Evolutionary conservation across 305 asterid genomes (phyloP).

Genomic region (Fraxinus paxiana): DNA sequence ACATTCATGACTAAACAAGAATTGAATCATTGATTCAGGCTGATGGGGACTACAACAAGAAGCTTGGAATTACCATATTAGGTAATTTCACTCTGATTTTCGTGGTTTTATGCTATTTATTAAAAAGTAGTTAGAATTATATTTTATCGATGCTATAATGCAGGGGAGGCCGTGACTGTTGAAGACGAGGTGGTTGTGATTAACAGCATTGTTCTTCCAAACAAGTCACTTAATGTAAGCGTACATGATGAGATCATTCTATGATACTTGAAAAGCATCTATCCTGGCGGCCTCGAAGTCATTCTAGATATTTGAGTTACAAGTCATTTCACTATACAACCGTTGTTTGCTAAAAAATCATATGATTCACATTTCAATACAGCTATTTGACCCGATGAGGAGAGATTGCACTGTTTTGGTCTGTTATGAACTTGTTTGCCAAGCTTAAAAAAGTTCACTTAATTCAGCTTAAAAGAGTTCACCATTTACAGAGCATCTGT

Average conservation of each 20-base stretch:
- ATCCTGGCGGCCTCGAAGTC: neutral
- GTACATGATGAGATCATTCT: conserved; percentile 78
- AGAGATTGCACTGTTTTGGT: neutral
- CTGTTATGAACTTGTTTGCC: too few relatives aligned
- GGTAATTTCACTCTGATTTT: conserved; percentile 42
- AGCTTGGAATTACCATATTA: conserved; percentile 65
- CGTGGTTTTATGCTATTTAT: neutral
- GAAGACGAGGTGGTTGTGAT: conserved; percentile 71
- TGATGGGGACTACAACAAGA: conserved; percentile 63
- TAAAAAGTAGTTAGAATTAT: neutral
- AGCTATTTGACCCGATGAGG: neutral
- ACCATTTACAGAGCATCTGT: neutral
- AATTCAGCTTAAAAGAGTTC: neutral
- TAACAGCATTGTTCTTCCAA: conserved; percentile 74
- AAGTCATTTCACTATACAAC: neutral
- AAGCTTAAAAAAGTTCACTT: neutral
- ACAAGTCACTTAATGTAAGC: conserved; percentile 62
- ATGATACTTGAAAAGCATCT: conserved; percentile 24
- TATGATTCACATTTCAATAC: neutral
- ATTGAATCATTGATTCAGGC: conserved; percentile 40
- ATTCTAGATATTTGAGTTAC: neutral
- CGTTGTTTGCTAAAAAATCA: neutral
- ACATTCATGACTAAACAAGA: conserved; percentile 9
- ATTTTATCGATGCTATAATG: conserved; percentile 1
- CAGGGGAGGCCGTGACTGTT: conserved; percentile 73